Percentiles rank a stretch among this genome's conserved stretches.
phyloP scores from a whole-genome alignment of 768 basidiomycete genomes.

The Thelephora aurantiotincta region DNA sequence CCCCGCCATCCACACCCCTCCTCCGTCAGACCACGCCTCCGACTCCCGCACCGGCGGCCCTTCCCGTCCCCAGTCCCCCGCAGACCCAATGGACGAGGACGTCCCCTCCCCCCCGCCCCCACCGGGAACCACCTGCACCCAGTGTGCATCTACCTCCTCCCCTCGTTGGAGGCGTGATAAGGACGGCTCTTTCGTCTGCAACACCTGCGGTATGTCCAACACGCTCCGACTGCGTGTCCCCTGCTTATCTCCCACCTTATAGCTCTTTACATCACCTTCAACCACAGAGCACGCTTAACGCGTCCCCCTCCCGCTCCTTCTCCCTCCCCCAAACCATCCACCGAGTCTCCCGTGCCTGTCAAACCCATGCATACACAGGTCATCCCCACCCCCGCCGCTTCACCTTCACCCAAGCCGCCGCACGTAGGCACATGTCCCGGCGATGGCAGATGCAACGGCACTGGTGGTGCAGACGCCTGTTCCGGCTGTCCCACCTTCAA shows the following conservation, averaged over 20 bases:
- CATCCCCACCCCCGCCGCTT: slow-evolving; percentile 11
- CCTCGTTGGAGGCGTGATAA: slow-evolving; percentile 77
- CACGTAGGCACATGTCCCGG: slow-evolving; percentile 82
- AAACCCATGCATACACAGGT: slow-evolving; percentile 8
- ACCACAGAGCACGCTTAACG: slow-evolving; percentile 59
- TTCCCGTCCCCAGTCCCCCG: slow-evolving; percentile 10
- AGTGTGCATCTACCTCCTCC: slow-evolving; percentile 66
- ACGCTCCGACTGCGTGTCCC: slow-evolving; percentile 5
- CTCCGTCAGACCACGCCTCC: slow-evolving; percentile 13
- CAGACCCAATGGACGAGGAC: not conserved
- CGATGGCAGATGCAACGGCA: slow-evolving; percentile 95
- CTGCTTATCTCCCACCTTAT: not conserved
- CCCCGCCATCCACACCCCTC: slow-evolving; percentile 12
- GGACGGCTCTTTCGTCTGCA: slow-evolving; percentile 76
- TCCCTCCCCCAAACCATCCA: not conserved
- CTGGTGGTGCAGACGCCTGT: slow-evolving; percentile 86
- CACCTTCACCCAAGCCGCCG: slow-evolving; percentile 7
- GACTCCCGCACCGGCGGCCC: slow-evolving; percentile 12
- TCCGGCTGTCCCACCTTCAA: slow-evolving; percentile 95
- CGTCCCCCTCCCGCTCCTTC: slow-evolving; percentile 27
- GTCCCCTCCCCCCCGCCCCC: not conserved
- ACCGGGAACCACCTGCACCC: slow-evolving; percentile 30
- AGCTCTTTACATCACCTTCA: slow-evolving; percentile 57
- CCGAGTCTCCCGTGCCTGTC: slow-evolving; percentile 9
- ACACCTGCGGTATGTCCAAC: slow-evolving; percentile 69